Percentiles rank a stretch among this genome's conserved stretches.
phyloP scores from a whole-genome alignment of 257 asterid species.

The Mentha longifolia region DNA sequence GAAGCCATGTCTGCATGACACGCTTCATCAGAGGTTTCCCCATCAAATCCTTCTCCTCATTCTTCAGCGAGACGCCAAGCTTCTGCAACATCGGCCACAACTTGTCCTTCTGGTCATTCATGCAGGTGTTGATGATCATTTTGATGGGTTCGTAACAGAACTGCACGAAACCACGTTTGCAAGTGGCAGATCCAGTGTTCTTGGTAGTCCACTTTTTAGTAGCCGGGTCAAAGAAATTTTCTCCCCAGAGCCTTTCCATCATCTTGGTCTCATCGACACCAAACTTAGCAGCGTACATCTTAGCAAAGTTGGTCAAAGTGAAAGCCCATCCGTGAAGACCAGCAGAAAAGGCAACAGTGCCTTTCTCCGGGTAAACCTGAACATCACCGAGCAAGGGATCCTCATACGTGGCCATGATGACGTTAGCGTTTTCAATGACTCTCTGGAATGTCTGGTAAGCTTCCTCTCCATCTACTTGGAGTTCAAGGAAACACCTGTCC shows the following conservation, averaged over 20 bases:
- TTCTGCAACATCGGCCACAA: constrained; percentile 25
- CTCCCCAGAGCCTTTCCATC: constrained; percentile 68
- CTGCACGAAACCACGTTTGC: constrained; percentile 60
- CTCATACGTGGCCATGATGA: constrained; percentile 54
- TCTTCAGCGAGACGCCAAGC: constrained; percentile 23
- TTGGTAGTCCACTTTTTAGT: constrained; percentile 61
- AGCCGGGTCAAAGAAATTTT: constrained; percentile 58
- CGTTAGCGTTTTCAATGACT: constrained; percentile 53
- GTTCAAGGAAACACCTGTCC: constrained; percentile 58
- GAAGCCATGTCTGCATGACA: constrained; percentile 31
- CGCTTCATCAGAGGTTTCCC: constrained; percentile 29
- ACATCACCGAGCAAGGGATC: constrained; percentile 53
- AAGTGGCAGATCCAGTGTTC: constrained; percentile 46
- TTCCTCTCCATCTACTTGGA: constrained; percentile 57
- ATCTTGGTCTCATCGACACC: constrained; percentile 52
- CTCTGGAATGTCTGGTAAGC: constrained; percentile 53
- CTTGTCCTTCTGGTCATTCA: constrained; percentile 39
- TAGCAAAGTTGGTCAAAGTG: constrained; percentile 50
- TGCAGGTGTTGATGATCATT: constrained; percentile 51
- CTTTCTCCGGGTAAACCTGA: constrained; percentile 52
- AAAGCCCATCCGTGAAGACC: constrained; percentile 51
- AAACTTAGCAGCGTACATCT: constrained; percentile 54
- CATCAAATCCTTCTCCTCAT: constrained; percentile 48
- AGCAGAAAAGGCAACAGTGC: constrained; percentile 50
- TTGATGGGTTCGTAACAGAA: constrained; percentile 58